phyloP scores from a whole-genome alignment of 257 asterid species.

The Avicennia marina region DNA sequence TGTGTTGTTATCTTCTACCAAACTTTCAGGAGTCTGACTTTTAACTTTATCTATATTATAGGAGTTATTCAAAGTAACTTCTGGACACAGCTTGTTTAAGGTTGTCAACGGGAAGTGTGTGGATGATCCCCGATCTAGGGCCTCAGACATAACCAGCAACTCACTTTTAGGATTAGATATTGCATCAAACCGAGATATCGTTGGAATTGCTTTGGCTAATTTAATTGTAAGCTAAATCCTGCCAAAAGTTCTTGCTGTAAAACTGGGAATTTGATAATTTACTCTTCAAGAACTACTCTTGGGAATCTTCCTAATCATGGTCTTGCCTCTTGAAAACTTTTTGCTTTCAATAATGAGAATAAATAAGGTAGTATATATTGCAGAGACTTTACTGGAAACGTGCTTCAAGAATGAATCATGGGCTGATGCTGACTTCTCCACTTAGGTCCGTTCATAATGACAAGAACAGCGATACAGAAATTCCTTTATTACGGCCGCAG shows the following conservation, averaged over 20 bases:
- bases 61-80: slow-evolving; percentile 65
- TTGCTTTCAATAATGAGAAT: slow-evolving; percentile 2
- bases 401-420: slow-evolving; percentile 54
- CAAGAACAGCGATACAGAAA: slow-evolving; percentile 31
- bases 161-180: slow-evolving; percentile 59
- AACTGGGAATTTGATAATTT: not conserved
- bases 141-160: slow-evolving; percentile 61
- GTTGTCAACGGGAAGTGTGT: slow-evolving; percentile 69
- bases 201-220: slow-evolving; percentile 73
- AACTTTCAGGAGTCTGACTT: slow-evolving; percentile 8
- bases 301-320: not conserved
- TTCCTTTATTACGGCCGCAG: slow-evolving; percentile 60
- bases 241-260: not conserved
- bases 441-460: slow-evolving; percentile 49
- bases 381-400: slow-evolving; percentile 86
- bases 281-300: not conserved
- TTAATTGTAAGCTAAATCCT: slow-evolving; percentile 48
- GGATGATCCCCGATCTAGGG: slow-evolving; percentile 65
- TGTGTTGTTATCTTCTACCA: not conserved
- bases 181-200: slow-evolving; percentile 62
- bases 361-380: no score
- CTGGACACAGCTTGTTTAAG: slow-evolving; percentile 63
- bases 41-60: slow-evolving; percentile 11
- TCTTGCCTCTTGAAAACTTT: not conserved
- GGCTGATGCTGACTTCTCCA: slow-evolving; percentile 70